Percentiles rank a stretch among this genome's conserved stretches.
Conservation (phyloP, 1,139 yeast genomes). For the Hanseniaspora uvarum region DNA sequence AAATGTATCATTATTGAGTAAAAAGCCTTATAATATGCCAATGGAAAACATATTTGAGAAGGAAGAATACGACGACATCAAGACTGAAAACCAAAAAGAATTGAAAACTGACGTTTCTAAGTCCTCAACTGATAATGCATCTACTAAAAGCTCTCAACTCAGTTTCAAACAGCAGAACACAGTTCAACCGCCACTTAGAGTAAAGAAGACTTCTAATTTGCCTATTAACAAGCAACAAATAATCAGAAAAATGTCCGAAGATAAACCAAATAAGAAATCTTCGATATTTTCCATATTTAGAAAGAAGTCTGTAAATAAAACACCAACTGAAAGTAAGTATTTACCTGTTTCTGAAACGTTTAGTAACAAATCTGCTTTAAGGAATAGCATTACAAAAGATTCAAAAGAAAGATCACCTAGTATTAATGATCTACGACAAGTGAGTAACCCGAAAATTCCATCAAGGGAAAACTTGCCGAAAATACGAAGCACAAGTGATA, state of each 20-base stretch:
- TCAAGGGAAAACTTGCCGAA: conserved; percentile 13
- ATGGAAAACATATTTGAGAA: conserved; percentile 25
- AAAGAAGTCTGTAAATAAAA: conserved; percentile 23
- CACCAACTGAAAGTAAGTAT: conserved; percentile 8
- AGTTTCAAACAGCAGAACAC: background rate
- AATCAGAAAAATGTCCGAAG: conserved; percentile 6
- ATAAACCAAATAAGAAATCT: conserved; percentile 27
- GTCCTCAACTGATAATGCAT: background rate
- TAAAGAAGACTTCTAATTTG: conserved; percentile 9
- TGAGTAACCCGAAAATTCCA: background rate
- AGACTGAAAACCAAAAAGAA: background rate
- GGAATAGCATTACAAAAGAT: background rate
- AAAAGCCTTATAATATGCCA: conserved; percentile 4
- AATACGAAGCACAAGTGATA: background rate
- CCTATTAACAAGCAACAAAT: background rate
- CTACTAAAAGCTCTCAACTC: background rate
- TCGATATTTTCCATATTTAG: conserved; percentile 33
- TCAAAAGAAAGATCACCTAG: background rate
- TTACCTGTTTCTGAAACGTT: conserved; percentile 13
- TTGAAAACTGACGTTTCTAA: background rate
- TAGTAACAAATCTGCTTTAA: conserved; percentile 7
- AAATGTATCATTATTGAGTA: conserved; percentile 18
- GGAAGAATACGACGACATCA: conserved; percentile 26
- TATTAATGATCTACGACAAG: conserved; percentile 6
- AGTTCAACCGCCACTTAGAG: conserved; percentile 8